These are phyloP conservation scores for Trametes cingulata DNA, from an alignment of 768 basidiomycete species.

Conservation along the genomic window DNA sequence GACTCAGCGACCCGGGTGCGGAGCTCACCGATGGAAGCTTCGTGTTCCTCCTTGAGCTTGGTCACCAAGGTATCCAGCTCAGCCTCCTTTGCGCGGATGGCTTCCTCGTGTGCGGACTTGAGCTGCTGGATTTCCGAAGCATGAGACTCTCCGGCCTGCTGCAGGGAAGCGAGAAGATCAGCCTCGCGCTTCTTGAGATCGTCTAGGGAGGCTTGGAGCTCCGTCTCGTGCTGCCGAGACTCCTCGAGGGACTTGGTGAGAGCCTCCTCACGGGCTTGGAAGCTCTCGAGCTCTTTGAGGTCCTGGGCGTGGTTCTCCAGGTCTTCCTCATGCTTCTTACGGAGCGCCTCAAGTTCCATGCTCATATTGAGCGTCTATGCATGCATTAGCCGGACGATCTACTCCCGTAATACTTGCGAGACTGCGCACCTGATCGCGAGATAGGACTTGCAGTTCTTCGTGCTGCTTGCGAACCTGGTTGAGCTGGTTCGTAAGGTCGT, in stretches of 20 bases:
- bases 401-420: not conserved
- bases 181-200: slow-evolving; percentile 57
- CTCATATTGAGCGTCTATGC: slow-evolving; percentile 82
- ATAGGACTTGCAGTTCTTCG: slow-evolving; percentile 78
- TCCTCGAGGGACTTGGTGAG: slow-evolving; percentile 51
- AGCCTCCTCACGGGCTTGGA: slow-evolving; percentile 55
- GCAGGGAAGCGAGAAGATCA: slow-evolving; percentile 50
- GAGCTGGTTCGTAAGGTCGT: slow-evolving; percentile 68
- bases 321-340: slow-evolving; percentile 56
- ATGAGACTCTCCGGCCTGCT: slow-evolving; percentile 53
- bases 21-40: slow-evolving; percentile 19
- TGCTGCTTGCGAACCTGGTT: slow-evolving; percentile 71
- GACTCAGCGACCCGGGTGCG: slow-evolving; percentile 35
- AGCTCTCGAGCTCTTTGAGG: slow-evolving; percentile 47
- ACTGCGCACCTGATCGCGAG: slow-evolving; percentile 75
- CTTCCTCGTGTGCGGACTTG: slow-evolving; percentile 45
- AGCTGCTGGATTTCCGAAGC: slow-evolving; percentile 49
- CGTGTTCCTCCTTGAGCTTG: slow-evolving; percentile 41
- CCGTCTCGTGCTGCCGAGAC: slow-evolving; percentile 55
- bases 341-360: slow-evolving; percentile 76
- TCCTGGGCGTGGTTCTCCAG: slow-evolving; percentile 33
- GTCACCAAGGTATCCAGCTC: slow-evolving; percentile 46
- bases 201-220: slow-evolving; percentile 56
- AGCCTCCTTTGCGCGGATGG: slow-evolving; percentile 41
- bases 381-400: not conserved